Base-by-base conservation (phyloP, 2,329 filamentous ascomycete species). In the Diaporthe citriasiana region DNA sequence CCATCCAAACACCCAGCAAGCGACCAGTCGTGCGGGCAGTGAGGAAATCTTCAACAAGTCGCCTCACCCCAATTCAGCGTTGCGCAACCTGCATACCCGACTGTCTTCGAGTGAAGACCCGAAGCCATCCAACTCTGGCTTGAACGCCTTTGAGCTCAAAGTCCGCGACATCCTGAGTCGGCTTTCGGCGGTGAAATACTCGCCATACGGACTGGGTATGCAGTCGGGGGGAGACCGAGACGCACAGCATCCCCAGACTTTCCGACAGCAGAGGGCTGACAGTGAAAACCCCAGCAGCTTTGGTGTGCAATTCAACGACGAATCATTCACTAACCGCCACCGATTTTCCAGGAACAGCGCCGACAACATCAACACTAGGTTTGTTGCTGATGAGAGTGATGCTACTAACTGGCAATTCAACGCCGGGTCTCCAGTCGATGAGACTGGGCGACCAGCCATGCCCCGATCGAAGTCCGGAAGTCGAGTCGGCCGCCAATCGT, bases 351-450 rank as follows among this genome's bases (percentile, higher is more conserved):
- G 85, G 74, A 87, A 82, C 73, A 91, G 88, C 77, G 83, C 87
- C 27, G 89, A 92, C 73, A 89, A 88, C 69, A 92, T 92, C 77
- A 90, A 90, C 80, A 92, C 90, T 25, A 88, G 83, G 51, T 92
- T 92, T 80, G 86, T 86, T 27, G 83, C 87, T 5, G 86, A 87
- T 19, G 86, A 90, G 27, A 63, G 56, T 45, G 80, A 83, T 56
- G 77, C 82, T 7, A 81, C 82, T 35, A 80, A 79, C 27, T 89
- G 85, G 86, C 83, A 87, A 72, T 91, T 91, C 76, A 89, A 82
- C 71, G 89, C 89, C 17, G 88, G 89, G 22, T 75, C 74, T 30
- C 74, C 74, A 7, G 47, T 72, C 7, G 82, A 82, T 45, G 79
- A 79, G 13, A 76, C 78, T 27, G 77, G 73, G 22, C 76, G 74